Evolutionary conservation across 371 early-diverging fungal genomes (phyloP).

Genomic region (Chytridium lagenaria): DNA sequence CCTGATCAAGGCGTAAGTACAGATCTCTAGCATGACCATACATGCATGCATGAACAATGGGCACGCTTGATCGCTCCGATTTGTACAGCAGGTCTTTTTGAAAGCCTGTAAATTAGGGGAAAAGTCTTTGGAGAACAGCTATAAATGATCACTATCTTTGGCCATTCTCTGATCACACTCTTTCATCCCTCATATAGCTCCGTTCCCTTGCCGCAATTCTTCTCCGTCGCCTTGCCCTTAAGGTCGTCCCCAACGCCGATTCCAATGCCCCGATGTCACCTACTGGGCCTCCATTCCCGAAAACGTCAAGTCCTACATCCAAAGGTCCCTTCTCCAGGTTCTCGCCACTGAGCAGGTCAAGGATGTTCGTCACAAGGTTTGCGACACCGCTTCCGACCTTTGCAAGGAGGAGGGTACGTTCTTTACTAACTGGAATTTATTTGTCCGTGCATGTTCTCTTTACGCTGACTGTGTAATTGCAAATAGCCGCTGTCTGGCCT

Average conservation of each 20-base stretch:
- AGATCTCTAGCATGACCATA: background rate
- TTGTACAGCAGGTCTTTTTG: no score
- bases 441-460: background rate
- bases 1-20: background rate
- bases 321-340: constrained; percentile 74
- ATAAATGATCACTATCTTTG: no score
- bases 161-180: background rate
- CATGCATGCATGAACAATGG: no score
- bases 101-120: no score
- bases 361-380: constrained; percentile 83
- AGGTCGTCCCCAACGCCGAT: constrained; percentile 53
- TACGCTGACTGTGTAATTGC: no score
- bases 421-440: background rate
- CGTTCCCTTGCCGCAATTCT: constrained; percentile 89
- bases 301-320: constrained; percentile 67
- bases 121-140: no score
- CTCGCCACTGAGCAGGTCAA: constrained; percentile 76
- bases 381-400: constrained; percentile 90
- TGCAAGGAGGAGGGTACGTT: constrained; percentile 61
- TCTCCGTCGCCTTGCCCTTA: constrained; percentile 85
- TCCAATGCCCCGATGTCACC: constrained; percentile 36
- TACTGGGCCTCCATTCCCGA: constrained; percentile 77
- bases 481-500: no score
- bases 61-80: no score
- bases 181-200: constrained; percentile 61